Evolutionary conservation across 2,329 filamentous ascomycete genomes (phyloP).

Genomic region (Xylariaceae sp.): DNA sequence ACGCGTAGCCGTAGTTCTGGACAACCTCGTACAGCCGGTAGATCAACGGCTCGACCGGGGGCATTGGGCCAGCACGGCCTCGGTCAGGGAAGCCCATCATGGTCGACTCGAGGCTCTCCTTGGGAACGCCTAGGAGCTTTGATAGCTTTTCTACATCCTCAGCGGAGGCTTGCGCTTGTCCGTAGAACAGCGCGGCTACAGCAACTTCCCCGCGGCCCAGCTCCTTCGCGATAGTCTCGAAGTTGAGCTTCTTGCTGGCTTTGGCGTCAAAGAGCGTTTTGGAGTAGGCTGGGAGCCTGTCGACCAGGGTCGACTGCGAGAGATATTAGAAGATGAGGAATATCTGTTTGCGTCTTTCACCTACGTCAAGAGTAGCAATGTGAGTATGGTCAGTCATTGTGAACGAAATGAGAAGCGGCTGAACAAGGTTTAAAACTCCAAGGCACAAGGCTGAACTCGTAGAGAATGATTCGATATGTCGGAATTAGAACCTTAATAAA

Average conservation of each 20-base stretch:
- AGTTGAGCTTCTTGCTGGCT: conserved; percentile 68
- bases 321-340: conserved; percentile 7
- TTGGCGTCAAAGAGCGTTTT: conserved; percentile 78
- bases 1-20: conserved; percentile 94
- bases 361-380: conserved; percentile 27
- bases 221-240: conserved; percentile 70
- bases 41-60: conserved; percentile 78
- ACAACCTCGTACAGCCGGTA: conserved; percentile 92
- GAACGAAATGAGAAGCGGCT: too few relatives aligned
- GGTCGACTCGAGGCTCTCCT: conserved; percentile 53
- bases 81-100: conserved; percentile 75
- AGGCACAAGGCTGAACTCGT: too few relatives aligned
- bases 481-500: not conserved
- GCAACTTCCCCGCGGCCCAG: conserved; percentile 80
- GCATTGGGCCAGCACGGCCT: conserved; percentile 75
- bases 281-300: conserved; percentile 66
- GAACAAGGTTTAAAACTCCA: too few relatives aligned
- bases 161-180: conserved; percentile 68
- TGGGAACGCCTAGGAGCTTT: conserved; percentile 57
- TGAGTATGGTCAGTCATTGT: conserved; percentile 21
- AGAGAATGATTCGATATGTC: too few relatives aligned
- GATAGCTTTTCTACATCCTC: conserved; percentile 67
- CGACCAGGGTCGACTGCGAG: conserved; percentile 57
- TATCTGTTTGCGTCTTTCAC: conserved; percentile 4
- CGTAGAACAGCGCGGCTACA: conserved; percentile 86